phyloP scores from a whole-genome alignment of 2,329 filamentous ascomycete genomes.

The Drechslera avenae region DNA sequence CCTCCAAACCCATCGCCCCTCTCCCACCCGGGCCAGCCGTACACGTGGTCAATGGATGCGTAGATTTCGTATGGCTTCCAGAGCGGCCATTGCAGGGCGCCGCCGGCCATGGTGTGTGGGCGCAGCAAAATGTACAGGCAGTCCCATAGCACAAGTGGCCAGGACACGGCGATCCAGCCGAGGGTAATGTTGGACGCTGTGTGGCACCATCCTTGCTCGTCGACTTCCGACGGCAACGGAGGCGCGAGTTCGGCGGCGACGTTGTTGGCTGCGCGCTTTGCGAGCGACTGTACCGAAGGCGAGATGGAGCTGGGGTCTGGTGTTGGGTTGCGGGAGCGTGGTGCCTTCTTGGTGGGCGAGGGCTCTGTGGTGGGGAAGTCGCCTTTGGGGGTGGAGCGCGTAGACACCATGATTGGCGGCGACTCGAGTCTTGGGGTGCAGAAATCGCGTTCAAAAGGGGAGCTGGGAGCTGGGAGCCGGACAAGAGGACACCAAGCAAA shows the following conservation, averaged over 20 bases:
- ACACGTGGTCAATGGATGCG: constrained; percentile 77
- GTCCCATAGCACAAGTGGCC: constrained; percentile 85
- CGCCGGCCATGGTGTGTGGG: constrained; percentile 81
- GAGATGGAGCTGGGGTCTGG: constrained; percentile 27
- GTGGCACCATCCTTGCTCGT: constrained; percentile 58
- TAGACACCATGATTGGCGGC: constrained; percentile 44
- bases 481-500: not conserved
- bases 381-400: constrained; percentile 44
- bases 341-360: constrained; percentile 45
- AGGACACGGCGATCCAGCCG: constrained; percentile 73
- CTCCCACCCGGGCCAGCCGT: constrained; percentile 75
- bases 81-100: constrained; percentile 70
- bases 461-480: not conserved
- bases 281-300: constrained; percentile 19
- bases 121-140: constrained; percentile 77
- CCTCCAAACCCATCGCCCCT: constrained; percentile 72
- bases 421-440: not conserved
- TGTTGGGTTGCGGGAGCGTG: constrained; percentile 43
- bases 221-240: constrained; percentile 28
- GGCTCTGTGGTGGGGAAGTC: constrained; percentile 44
- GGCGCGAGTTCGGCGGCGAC: constrained; percentile 21
- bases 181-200: constrained; percentile 65
- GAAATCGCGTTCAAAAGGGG: too few species aligned
- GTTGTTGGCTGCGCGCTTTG: constrained; percentile 33
- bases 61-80: constrained; percentile 83